Conservation (phyloP, 148 eudicot species). For the Polygonum maritimum region DNA sequence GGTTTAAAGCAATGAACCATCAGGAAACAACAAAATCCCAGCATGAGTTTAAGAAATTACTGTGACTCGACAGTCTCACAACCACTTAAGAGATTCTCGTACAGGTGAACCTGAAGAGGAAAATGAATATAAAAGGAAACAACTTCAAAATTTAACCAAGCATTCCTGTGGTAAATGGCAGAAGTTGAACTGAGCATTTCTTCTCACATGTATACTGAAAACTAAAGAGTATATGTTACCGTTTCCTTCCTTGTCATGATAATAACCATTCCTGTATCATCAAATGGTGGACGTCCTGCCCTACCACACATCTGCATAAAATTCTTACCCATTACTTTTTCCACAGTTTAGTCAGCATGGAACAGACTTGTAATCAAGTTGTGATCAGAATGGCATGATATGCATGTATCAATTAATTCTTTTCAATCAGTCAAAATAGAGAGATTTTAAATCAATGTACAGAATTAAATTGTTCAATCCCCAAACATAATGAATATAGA, state of each 20-base stretch:
- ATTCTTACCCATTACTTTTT: neutral
- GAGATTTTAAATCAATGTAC: neutral
- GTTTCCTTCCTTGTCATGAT: conserved; percentile 98
- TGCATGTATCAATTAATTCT: neutral
- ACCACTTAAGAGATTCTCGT: conserved; percentile 87
- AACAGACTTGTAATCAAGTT: neutral
- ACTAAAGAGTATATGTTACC: conserved; percentile 26
- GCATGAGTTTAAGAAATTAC: conserved; percentile 37
- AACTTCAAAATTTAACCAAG: neutral
- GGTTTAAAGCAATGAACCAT: neutral
- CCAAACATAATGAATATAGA: neutral
- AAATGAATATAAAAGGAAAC: neutral
- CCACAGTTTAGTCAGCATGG: neutral
- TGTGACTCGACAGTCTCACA: conserved; percentile 98
- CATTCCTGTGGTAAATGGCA: neutral
- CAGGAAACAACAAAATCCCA: neutral
- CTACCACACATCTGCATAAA: conserved; percentile 87
- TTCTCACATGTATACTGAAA: neutral
- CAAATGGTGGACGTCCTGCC: conserved; percentile 99
- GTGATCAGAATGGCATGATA: neutral
- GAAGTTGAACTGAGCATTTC: neutral
- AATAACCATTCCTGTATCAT: conserved; percentile 92
- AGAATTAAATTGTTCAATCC: neutral
- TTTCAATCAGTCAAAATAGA: neutral
- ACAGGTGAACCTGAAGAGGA: conserved; percentile 73